Conservation (phyloP, 2,329 filamentous ascomycete species). For the Monosporascus sp. region DNA sequence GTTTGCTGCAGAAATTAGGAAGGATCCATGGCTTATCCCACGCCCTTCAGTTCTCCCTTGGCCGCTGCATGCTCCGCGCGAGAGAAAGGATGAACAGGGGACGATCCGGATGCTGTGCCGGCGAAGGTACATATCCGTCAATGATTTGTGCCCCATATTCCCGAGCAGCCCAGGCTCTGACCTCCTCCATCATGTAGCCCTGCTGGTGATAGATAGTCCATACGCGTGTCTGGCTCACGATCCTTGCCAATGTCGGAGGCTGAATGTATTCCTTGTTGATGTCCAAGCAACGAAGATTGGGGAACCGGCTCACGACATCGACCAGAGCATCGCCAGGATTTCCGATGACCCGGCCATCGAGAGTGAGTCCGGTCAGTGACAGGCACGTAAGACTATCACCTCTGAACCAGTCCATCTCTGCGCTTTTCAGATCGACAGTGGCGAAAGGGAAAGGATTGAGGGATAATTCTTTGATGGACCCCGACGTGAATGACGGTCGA, state of each 20-base stretch:
- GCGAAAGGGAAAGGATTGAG: constrained; percentile 8
- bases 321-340: constrained; percentile 11
- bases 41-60: neutral
- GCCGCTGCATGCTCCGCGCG: neutral
- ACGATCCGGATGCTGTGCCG: neutral
- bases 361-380: constrained; percentile 48
- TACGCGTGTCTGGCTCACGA: constrained; percentile 14
- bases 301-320: constrained; percentile 16
- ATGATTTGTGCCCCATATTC: constrained; percentile 12
- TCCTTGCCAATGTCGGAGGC: constrained; percentile 12
- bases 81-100: neutral
- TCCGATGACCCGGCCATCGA: constrained; percentile 28
- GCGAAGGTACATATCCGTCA: neutral
- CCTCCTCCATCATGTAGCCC: constrained; percentile 4
- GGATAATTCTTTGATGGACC: constrained; percentile 15
- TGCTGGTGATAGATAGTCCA: constrained; percentile 14
- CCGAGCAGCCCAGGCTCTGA: constrained; percentile 16
- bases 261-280: constrained; percentile 14
- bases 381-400: constrained; percentile 18
- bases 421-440: neutral
- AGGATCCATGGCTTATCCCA: no score
- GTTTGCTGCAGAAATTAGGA: no score
- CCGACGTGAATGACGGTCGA: constrained; percentile 15
- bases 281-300: constrained; percentile 18
- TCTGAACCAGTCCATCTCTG: constrained; percentile 14